Conservation (phyloP, 2,329 filamentous ascomycete genomes). For the Claviceps paspali region DNA sequence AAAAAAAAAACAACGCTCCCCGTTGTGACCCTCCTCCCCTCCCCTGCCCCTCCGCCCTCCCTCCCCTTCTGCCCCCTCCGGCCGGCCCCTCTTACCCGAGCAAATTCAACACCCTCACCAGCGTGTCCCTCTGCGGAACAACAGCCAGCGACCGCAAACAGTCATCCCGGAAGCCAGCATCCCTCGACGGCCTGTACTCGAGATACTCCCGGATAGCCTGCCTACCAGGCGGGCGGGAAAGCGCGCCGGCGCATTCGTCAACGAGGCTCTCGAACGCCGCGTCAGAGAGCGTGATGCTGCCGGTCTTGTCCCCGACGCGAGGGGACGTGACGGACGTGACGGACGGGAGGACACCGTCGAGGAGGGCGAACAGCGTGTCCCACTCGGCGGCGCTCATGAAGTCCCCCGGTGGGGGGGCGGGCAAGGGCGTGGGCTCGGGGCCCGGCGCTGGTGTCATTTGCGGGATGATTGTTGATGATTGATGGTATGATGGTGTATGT, state of each 20-base stretch:
- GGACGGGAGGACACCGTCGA: conserved; percentile 46
- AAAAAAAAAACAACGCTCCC: too few species aligned
- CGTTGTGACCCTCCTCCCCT: too few species aligned
- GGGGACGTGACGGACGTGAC: conserved; percentile 27
- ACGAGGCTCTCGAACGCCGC: conserved; percentile 34
- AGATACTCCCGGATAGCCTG: conserved; percentile 37
- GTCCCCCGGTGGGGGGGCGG: conserved; percentile 13
- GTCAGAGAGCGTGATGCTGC: conserved; percentile 23
- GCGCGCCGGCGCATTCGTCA: conserved; percentile 18
- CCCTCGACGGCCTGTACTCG: conserved; percentile 32
- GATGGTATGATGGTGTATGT: too few species aligned
- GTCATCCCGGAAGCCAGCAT: conserved; percentile 35
- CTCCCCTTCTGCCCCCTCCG: too few species aligned
- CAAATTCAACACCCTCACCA: conserved; percentile 24
- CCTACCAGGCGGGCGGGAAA: conserved; percentile 24
- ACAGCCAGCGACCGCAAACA: conserved; percentile 27
- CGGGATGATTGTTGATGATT: too few species aligned
- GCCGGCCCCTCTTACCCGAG: conserved; percentile 36
- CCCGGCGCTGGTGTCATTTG: too few species aligned
- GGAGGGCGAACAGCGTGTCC: conserved; percentile 35
- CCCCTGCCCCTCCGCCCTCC: too few species aligned
- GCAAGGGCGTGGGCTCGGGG: conserved; percentile 10
- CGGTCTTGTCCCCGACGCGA: conserved; percentile 20
- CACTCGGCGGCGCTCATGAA: conserved; percentile 36
- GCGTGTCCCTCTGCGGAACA: conserved; percentile 19